Percentiles rank a stretch among this genome's conserved stretches.
Conservation (phyloP, 345 rosid species). For the Eutrema japonicum region DNA sequence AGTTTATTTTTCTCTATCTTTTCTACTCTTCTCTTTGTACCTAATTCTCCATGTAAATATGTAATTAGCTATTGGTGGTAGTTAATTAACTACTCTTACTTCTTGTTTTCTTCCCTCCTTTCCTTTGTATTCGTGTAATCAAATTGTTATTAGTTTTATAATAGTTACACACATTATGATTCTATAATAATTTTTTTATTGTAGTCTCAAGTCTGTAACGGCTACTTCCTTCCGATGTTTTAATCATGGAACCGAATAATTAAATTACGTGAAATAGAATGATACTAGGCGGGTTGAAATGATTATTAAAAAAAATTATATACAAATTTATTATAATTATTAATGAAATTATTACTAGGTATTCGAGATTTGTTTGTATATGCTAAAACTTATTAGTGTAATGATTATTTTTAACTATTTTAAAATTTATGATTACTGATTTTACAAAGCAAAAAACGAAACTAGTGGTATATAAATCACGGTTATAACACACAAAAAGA, state of each 20-base stretch:
- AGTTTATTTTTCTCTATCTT: constrained; percentile 19
- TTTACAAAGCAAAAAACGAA: too few species aligned
- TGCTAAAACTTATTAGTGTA: too few species aligned
- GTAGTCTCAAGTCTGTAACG: constrained; percentile 1
- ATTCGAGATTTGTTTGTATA: too few species aligned
- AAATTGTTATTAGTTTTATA: constrained; percentile 20
- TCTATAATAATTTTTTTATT: background rate
- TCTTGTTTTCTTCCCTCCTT: background rate
- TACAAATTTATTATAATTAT: too few species aligned
- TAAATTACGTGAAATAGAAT: background rate
- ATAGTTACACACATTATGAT: background rate
- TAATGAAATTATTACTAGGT: too few species aligned
- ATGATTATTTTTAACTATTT: too few species aligned
- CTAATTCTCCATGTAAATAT: constrained; percentile 37
- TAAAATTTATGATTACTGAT: too few species aligned
- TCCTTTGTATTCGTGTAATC: constrained; percentile 7
- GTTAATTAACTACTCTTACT: constrained; percentile 23
- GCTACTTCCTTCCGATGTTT: background rate
- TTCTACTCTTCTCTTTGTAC: constrained; percentile 27
- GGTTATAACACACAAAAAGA: too few species aligned
- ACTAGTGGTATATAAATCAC: too few species aligned
- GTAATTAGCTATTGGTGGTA: constrained; percentile 20
- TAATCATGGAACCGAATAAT: background rate
- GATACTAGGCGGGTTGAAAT: too few species aligned
- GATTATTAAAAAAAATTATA: too few species aligned